phyloP scores from a whole-genome alignment of 192 early-diverging fungal species.

The Backusella tarrabulga region DNA sequence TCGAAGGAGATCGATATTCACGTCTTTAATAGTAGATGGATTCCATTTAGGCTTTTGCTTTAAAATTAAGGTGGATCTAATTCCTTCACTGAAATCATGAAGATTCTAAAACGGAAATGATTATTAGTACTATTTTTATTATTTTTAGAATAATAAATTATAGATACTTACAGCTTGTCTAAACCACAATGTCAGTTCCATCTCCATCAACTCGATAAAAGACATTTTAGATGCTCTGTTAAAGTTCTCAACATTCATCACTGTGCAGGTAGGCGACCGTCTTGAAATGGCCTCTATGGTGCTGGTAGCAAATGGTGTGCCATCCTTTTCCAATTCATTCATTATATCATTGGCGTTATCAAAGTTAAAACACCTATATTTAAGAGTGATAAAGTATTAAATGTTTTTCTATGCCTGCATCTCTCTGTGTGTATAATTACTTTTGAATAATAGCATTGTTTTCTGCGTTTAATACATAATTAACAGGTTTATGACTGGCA shows the following conservation, averaged over 20 bases:
- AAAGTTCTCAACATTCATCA: slow-evolving; percentile 84
- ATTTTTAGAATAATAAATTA: too few species aligned
- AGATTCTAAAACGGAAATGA: slow-evolving; percentile 32
- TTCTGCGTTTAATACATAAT: background rate
- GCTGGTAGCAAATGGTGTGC: slow-evolving; percentile 61
- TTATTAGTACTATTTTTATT: background rate
- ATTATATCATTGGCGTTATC: slow-evolving; percentile 84
- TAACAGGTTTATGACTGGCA: background rate
- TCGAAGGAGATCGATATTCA: slow-evolving; percentile 34
- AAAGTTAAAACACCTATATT: slow-evolving; percentile 74
- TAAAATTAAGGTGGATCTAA: slow-evolving; percentile 71
- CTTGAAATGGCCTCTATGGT: slow-evolving; percentile 63
- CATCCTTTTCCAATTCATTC: slow-evolving; percentile 74
- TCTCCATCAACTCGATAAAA: slow-evolving; percentile 76
- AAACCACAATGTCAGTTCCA: slow-evolving; percentile 81
- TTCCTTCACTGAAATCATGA: slow-evolving; percentile 89
- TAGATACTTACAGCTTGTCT: slow-evolving; percentile 50
- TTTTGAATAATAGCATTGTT: background rate
- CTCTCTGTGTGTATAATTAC: background rate
- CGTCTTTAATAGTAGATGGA: slow-evolving; percentile 54
- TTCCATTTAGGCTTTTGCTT: slow-evolving; percentile 74
- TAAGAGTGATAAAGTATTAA: background rate
- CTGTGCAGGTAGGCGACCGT: slow-evolving; percentile 83
- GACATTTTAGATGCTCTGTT: slow-evolving; percentile 60
- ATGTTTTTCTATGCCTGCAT: background rate